A percentile compares a stretch with the other conserved stretches of the same genome.
These are phyloP conservation scores for Barnettozyma salicaria DNA, from an alignment of 805 yeast species.

Conservation along the genomic window DNA sequence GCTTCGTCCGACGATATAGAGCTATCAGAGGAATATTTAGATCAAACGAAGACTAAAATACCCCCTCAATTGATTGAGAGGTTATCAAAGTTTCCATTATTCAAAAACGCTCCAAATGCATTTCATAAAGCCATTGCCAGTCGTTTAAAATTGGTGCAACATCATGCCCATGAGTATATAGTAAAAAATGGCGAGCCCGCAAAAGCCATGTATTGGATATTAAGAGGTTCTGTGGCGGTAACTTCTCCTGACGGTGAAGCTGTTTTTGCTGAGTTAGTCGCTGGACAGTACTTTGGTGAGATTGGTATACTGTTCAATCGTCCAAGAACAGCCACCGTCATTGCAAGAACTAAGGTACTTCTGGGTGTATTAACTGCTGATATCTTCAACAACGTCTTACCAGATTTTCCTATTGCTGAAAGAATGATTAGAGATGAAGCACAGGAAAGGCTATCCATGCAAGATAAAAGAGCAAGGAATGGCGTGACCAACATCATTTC, in stretches of 20 bases:
- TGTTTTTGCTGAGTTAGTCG: constrained; percentile 59
- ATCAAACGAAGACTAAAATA: constrained; percentile 13
- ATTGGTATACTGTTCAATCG: constrained; percentile 71
- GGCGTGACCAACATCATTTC: constrained; percentile 31
- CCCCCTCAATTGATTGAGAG: constrained; percentile 53
- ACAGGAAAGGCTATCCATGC: constrained; percentile 68
- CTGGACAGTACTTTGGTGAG: constrained; percentile 74
- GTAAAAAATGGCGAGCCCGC: constrained; percentile 70
- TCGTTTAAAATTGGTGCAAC: constrained; percentile 51
- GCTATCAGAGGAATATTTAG: constrained; percentile 4
- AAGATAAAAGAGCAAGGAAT: constrained; percentile 50
- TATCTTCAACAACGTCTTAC: constrained; percentile 50
- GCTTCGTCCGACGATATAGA: constrained; percentile 7
- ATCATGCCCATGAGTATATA: constrained; percentile 62
- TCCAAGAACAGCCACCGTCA: constrained; percentile 75
- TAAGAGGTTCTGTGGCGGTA: constrained; percentile 71
- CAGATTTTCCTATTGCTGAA: constrained; percentile 60
- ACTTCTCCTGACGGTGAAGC: constrained; percentile 75
- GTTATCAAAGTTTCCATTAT: constrained; percentile 55
- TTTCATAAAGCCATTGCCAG: constrained; percentile 57
- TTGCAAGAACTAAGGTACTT: constrained; percentile 60
- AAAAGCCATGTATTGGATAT: constrained; percentile 73
- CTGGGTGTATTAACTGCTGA: constrained; percentile 65
- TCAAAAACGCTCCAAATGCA: constrained; percentile 58
- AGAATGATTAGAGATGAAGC: constrained; percentile 71